A percentile compares a stretch with the other conserved stretches of the same genome.
These are phyloP conservation scores for Rhodotorula sp. DNA, from an alignment of 1,284 basidiomycete genomes.

Conservation along the genomic window DNA sequence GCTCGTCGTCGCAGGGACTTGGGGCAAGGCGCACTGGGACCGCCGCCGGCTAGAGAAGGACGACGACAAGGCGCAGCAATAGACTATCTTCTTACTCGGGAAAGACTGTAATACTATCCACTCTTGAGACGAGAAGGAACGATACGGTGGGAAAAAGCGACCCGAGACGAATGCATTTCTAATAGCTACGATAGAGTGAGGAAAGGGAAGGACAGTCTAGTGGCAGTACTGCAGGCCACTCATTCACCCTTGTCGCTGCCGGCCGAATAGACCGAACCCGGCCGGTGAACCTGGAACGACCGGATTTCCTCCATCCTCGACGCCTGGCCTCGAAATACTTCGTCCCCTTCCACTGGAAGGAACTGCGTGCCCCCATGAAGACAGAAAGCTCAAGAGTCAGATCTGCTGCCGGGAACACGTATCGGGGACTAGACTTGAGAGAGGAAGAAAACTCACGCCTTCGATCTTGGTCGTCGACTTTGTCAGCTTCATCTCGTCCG, in stretches of 20 bases:
- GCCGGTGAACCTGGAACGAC: slow-evolving; percentile 23
- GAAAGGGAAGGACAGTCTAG: background rate
- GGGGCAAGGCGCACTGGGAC: slow-evolving; percentile 57
- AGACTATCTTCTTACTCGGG: too few relatives aligned
- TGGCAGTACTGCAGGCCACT: background rate
- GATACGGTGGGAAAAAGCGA: too few relatives aligned
- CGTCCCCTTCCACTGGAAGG: slow-evolving; percentile 37
- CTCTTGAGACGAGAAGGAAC: too few relatives aligned
- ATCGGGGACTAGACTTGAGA: too few relatives aligned
- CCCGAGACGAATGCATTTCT: too few relatives aligned
- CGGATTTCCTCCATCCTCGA: slow-evolving; percentile 33
- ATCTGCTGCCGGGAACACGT: too few relatives aligned
- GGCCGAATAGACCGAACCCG: slow-evolving; percentile 25
- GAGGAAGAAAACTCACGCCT: slow-evolving; percentile 28
- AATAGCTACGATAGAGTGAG: too few relatives aligned
- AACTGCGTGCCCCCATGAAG: slow-evolving; percentile 5
- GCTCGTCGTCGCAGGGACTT: slow-evolving; percentile 74
- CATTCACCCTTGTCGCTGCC: slow-evolving; percentile 29
- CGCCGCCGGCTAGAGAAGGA: too few relatives aligned
- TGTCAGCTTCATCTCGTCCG: slow-evolving; percentile 28
- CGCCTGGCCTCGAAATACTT: slow-evolving; percentile 27
- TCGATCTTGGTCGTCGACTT: slow-evolving; percentile 45
- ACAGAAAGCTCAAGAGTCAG: too few relatives aligned
- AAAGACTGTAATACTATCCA: too few relatives aligned
- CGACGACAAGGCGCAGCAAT: slow-evolving; percentile 3